Evolutionary conservation across 768 basidiomycete genomes (phyloP), one percentile per base, ranked within the genome.

Genomic region (Suillus fuscotomentosus): DNA sequence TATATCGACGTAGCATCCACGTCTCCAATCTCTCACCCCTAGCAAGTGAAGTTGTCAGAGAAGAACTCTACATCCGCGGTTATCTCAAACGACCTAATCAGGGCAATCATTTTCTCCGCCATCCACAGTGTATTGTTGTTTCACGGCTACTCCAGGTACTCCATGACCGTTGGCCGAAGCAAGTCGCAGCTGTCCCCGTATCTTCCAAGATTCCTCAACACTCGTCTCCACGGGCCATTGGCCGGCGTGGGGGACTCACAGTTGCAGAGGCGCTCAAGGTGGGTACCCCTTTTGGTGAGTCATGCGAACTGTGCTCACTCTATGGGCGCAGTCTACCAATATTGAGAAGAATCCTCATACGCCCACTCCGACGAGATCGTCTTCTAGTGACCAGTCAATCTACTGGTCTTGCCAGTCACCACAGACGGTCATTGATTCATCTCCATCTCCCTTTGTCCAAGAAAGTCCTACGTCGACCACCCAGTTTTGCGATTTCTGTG

Each of bases 61-160:
- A 76, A 59, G 74, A 76, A 55, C 65, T 76, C 3, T 76, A 71
- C 55, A 43, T 53, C 60, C 66, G 66, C 60, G 75, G 75, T 20
- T 76, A 74, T 65, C 20, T 73, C 50, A 70, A 63, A 63, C 63
- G 67, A 56, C 71, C 70, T 51, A 7, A 55, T 60, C 66, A 36
- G 22, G 41, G 41, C 10, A 17, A 42, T 31, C 11, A 17, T 31
- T 27, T 24, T 27, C 41, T 42, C 41, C 17, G 24, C 17, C 6
- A 39, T 24, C 41, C 27, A 20, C 41, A 17, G 6, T 20, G 24
- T 31, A 22, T 31, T 24, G 42, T 61, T 31, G 3, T 41, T 11
- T 60, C 22, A 45, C 42, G 60, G 42, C 38, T 62, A n/a, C 41
- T 60, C 7, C 63, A 4, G 57, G 60, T 22, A 15, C 17, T 63